Base-by-base conservation (phyloP, 2,329 filamentous ascomycete species). In the Chrysoporthe cubensis region DNA sequence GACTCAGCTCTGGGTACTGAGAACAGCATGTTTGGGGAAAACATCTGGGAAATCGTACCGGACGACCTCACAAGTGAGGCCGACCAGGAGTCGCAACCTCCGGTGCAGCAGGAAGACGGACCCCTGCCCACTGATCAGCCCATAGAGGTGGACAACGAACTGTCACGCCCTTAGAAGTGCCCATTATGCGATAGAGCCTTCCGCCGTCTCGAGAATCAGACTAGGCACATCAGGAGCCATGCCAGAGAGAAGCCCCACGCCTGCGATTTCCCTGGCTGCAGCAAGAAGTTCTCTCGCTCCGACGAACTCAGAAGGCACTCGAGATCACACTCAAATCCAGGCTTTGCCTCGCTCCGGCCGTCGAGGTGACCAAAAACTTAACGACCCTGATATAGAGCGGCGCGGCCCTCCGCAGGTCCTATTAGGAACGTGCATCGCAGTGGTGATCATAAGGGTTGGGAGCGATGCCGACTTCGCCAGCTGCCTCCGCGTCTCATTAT, bases 151-250 rank as follows among this genome's bases (percentile, higher is more conserved):
- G 71, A 77, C 61, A 82, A 80, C 71, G 95, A 98, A 80, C 88
- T 98, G 65, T 95, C 96, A 69, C 90, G 96, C 66, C 95, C 95
- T 0, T 99, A 99, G 89, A 98, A 98, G 85, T 99, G 96, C 80
- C 94, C 95, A 70, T 88, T 99, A 71, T 99, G 96, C 84, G 95
- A 97, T 76, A 97, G 97, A 86, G 95, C 96, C 70, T 99, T 99
- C 83, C 96, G 98, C 85, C 93, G 96, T 71, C 87, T 99, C 54
- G 94, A 98, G 84, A 95, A 98, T 80, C 95, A 97, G 85, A 90
- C 87, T 26, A 82, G 86, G 75, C 95, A 99, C 81, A 98, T 98
- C 77, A 90, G 95, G 75, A 98, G 96, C 7, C 96, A 99, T 81
- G 98, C 95, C 0, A 96, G 96, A 75, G 95, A 99, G 84, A 99